phyloP scores from a whole-genome alignment of 768 basidiomycete genomes.

The Steccherinum ochraceum region DNA sequence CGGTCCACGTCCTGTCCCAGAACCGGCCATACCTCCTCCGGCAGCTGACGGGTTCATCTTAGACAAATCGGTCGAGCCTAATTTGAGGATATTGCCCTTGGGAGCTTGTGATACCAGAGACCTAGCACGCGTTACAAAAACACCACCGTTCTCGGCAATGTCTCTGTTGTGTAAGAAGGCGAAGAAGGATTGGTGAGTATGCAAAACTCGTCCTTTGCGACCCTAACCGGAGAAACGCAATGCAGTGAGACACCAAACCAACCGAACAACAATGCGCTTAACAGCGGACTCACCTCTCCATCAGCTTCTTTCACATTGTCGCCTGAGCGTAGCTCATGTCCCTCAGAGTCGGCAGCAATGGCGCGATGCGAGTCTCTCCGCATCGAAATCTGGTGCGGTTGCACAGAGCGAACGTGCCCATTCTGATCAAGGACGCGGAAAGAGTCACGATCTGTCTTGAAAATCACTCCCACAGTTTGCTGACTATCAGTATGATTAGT shows the following conservation, averaged over 20 bases:
- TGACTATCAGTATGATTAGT: slow-evolving; percentile 52
- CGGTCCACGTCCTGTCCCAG: slow-evolving; percentile 68
- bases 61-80: slow-evolving; percentile 65
- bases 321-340: slow-evolving; percentile 77
- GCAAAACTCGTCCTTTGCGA: slow-evolving; percentile 86
- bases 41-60: slow-evolving; percentile 85
- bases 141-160: slow-evolving; percentile 82
- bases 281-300: slow-evolving; percentile 65
- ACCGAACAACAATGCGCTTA: too few species aligned
- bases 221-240: slow-evolving; percentile 35
- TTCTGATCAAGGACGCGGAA: slow-evolving; percentile 96
- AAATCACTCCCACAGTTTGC: slow-evolving; percentile 94
- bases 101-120: slow-evolving; percentile 81
- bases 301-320: slow-evolving; percentile 93
- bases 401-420: slow-evolving; percentile 80
- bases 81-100: slow-evolving; percentile 66
- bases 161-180: slow-evolving; percentile 95
- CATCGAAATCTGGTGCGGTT: slow-evolving; percentile 93
- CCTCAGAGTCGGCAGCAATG: slow-evolving; percentile 86
- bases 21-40: slow-evolving; percentile 73
- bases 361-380: slow-evolving; percentile 74
- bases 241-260: too few species aligned
- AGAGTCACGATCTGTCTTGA: slow-evolving; percentile 92
- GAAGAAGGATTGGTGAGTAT: slow-evolving; percentile 90
- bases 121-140: slow-evolving; percentile 88